phyloP scores from a whole-genome alignment of 2,329 filamentous ascomycete species.

The Calonectria crousiana region DNA sequence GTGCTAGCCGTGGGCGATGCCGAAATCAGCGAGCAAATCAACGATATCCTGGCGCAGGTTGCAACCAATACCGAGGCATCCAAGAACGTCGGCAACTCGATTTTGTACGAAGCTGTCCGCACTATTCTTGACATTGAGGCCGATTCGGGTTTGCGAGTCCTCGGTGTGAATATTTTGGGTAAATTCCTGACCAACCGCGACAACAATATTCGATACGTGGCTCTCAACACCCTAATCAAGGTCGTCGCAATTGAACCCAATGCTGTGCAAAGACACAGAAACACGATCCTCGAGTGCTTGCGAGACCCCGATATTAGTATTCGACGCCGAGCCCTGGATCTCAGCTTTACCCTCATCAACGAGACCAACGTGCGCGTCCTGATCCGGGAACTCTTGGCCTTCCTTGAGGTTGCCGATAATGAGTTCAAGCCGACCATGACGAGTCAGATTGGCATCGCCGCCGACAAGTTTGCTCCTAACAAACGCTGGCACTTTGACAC shows the following conservation, averaged over 20 bases:
- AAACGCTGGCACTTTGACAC: conserved; percentile 99
- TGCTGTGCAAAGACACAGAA: conserved; percentile 95
- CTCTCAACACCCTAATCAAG: conserved; percentile 96
- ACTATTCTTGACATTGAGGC: conserved; percentile 99
- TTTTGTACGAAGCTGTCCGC: conserved; percentile 95
- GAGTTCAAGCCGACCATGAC: conserved; percentile 99
- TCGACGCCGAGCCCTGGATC: conserved; percentile 90
- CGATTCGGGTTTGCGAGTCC: conserved; percentile 91
- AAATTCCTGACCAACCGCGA: conserved; percentile 99
- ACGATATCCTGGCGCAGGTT: conserved; percentile 97
- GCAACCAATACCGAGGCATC: conserved; percentile 98
- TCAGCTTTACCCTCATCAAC: conserved; percentile 98
- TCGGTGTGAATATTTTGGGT: conserved; percentile 97
- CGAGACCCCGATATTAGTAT: conserved; percentile 99
- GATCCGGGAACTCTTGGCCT: conserved; percentile 92
- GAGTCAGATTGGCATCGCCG: conserved; percentile 95
- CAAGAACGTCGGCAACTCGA: conserved; percentile 98
- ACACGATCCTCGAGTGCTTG: conserved; percentile 96
- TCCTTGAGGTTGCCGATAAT: conserved; percentile 96
- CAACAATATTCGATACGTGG: conserved; percentile 99
- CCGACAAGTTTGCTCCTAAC: conserved; percentile 94
- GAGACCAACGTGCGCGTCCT: conserved; percentile 95
- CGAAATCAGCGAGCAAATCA: conserved; percentile 95
- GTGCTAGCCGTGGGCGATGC: conserved; percentile 89
- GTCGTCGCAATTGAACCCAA: conserved; percentile 98